These are phyloP conservation scores for Talaromyces sp. DNA, from an alignment of 2,329 filamentous ascomycete species.

Conservation along the genomic window DNA sequence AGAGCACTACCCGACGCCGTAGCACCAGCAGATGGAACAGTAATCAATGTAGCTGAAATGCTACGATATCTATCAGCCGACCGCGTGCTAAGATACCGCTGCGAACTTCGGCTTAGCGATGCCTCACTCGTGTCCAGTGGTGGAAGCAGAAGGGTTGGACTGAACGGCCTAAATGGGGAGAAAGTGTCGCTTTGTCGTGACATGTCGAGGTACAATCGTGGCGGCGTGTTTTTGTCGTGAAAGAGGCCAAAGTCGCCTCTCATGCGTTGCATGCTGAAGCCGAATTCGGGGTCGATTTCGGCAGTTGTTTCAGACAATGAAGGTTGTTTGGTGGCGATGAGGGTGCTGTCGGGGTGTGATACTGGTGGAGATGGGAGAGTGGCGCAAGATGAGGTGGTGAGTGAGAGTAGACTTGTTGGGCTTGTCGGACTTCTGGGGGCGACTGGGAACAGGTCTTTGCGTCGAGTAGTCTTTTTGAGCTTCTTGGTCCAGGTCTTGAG, in stretches of 20 bases:
- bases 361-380: not conserved
- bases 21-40: not conserved
- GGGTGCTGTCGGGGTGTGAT: not conserved
- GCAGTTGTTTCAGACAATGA: constrained; percentile 8
- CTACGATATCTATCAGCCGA: not conserved
- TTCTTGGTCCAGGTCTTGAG: not conserved
- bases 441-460: not conserved
- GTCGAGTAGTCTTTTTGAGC: constrained; percentile 2
- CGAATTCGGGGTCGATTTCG: constrained; percentile 10
- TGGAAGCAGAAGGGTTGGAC: constrained; percentile 5
- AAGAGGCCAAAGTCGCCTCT: not conserved
- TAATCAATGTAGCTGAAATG: not conserved
- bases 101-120: not conserved
- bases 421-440: not conserved
- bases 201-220: constrained; percentile 10
- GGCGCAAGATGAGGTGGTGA: not conserved
- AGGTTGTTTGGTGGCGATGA: not conserved
- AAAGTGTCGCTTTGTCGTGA: constrained; percentile 1
- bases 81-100: not conserved
- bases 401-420: not conserved
- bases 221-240: not conserved
- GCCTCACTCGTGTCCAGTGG: not conserved
- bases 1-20: not conserved
- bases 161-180: constrained; percentile 8
- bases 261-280: constrained; percentile 8